phyloP scores from a whole-genome alignment of 495 filamentous ascomycete species.

The Xylaria acuta region DNA sequence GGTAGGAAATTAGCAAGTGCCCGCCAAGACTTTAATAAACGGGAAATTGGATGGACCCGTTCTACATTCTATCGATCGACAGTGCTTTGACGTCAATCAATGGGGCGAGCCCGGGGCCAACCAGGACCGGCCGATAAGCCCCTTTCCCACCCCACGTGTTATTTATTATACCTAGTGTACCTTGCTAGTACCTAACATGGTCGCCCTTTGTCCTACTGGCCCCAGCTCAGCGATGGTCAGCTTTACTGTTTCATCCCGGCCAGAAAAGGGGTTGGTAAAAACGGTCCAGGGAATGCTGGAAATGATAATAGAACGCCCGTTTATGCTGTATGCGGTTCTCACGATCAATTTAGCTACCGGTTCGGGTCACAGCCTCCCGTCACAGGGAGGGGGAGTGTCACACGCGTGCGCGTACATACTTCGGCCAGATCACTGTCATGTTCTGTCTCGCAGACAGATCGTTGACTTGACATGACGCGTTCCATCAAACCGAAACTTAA shows the following conservation, averaged over 20 bases:
- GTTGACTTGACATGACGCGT: slow-evolving; percentile 16
- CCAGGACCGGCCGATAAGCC: slow-evolving; percentile 24
- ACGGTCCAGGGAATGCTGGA: background rate
- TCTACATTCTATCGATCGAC: slow-evolving; percentile 5
- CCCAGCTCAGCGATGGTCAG: slow-evolving; percentile 2
- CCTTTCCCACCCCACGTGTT: slow-evolving; percentile 26
- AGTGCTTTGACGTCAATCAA: slow-evolving; percentile 12
- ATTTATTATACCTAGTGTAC: background rate
- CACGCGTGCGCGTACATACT: slow-evolving; percentile 12
- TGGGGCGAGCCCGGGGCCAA: slow-evolving; percentile 3
- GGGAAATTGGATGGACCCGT: slow-evolving; percentile 28
- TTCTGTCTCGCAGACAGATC: background rate
- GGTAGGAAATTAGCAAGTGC: slow-evolving; percentile 7
- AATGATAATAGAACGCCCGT: background rate
- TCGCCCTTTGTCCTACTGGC: background rate
- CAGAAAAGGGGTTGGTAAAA: slow-evolving; percentile 11
- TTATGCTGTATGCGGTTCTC: background rate
- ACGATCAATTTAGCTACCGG: background rate
- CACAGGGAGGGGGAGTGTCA: background rate
- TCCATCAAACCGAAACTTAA: slow-evolving; percentile 17
- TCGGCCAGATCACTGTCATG: slow-evolving; percentile 1
- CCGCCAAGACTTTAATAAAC: slow-evolving; percentile 16
- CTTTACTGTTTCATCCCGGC: slow-evolving; percentile 10
- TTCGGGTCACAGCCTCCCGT: background rate
- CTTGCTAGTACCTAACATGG: background rate